phyloP scores from a whole-genome alignment of 2,329 filamentous ascomycete genomes.

The Sporothrix brunneoviolacea region DNA sequence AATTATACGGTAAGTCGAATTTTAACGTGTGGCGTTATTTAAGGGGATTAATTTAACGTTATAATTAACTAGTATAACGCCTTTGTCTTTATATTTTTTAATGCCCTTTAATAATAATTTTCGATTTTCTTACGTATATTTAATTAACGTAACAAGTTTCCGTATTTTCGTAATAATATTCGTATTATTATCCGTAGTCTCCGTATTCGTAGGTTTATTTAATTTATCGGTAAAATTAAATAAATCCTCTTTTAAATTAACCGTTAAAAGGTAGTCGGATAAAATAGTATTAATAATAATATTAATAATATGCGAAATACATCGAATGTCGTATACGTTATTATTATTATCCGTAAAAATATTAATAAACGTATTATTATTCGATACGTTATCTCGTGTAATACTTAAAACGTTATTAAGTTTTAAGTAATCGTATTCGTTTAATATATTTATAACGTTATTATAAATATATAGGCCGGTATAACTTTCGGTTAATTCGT shows the following conservation, averaged over 20 bases:
- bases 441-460: background rate
- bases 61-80: background rate
- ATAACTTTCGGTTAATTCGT: conserved; percentile 1
- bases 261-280: background rate
- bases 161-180: background rate
- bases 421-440: background rate
- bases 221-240: background rate
- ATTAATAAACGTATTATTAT: background rate
- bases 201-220: background rate
- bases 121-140: background rate
- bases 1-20: background rate
- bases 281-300: background rate
- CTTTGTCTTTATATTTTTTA: background rate
- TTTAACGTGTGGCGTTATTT: background rate
- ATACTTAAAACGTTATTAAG: background rate
- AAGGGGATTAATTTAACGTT: background rate
- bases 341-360: background rate
- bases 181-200: background rate
- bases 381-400: background rate
- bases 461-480: background rate
- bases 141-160: background rate
- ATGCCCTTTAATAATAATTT: background rate
- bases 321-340: background rate
- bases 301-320: background rate
- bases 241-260: background rate